phyloP scores from a whole-genome alignment of 768 basidiomycete genomes.

The Terana coerulea region DNA sequence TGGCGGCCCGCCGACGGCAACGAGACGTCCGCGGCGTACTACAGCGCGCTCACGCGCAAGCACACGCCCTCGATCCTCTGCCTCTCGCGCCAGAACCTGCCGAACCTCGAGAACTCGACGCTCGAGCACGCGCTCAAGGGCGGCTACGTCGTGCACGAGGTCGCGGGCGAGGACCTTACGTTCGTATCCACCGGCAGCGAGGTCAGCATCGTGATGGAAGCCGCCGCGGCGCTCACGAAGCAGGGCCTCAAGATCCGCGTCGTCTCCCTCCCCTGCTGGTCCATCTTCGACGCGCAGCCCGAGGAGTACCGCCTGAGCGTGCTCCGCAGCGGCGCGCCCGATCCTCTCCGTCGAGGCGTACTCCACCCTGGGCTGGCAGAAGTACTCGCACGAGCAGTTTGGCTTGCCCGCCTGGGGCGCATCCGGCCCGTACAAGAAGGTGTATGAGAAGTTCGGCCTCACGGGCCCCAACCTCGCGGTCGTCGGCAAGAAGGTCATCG shows the following conservation, averaged over 20 bases:
- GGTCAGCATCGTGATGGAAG: slow-evolving; percentile 83
- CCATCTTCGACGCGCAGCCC: slow-evolving; percentile 80
- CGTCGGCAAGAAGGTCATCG: slow-evolving; percentile 81
- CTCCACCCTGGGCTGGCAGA: slow-evolving; percentile 80
- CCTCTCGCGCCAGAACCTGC: slow-evolving; percentile 86
- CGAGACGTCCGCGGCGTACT: slow-evolving; percentile 93
- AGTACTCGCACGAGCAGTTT: slow-evolving; percentile 88
- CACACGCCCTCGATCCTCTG: slow-evolving; percentile 81
- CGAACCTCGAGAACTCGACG: slow-evolving; percentile 84
- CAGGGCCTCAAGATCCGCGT: slow-evolving; percentile 80
- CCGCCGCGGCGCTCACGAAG: slow-evolving; percentile 71
- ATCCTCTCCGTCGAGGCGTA: slow-evolving; percentile 88
- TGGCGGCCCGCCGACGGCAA: slow-evolving; percentile 95
- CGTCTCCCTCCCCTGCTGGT: slow-evolving; percentile 88
- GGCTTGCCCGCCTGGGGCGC: slow-evolving; percentile 79
- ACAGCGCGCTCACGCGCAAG: slow-evolving; percentile 68
- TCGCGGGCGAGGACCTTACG: slow-evolving; percentile 76
- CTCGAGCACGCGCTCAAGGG: slow-evolving; percentile 82
- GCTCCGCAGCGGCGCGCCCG: slow-evolving; percentile 83
- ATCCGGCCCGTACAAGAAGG: slow-evolving; percentile 85
- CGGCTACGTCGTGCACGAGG: slow-evolving; percentile 88
- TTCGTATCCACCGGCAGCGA: slow-evolving; percentile 90
- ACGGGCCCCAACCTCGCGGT: slow-evolving; percentile 75
- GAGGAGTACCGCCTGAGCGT: slow-evolving; percentile 79
- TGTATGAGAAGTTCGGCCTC: slow-evolving; percentile 89